phyloP scores from a whole-genome alignment of 2,329 filamentous ascomycete genomes.

The Monilinia fructicola region DNA sequence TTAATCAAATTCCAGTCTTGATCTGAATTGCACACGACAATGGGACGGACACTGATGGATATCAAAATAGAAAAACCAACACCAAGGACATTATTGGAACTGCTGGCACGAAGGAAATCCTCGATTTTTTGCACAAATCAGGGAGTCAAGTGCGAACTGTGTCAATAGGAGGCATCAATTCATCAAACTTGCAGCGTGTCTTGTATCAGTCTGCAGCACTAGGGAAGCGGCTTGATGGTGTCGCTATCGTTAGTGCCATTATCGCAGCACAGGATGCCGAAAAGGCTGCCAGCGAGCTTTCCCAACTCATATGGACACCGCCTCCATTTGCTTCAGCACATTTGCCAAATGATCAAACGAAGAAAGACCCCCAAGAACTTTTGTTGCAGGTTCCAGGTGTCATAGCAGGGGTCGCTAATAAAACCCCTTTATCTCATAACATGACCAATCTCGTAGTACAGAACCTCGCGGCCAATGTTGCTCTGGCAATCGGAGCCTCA shows the following conservation, averaged over 20 bases:
- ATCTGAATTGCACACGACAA: not conserved
- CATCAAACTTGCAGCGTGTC: constrained; percentile 70
- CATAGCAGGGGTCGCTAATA: constrained; percentile 59
- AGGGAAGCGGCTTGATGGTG: constrained; percentile 68
- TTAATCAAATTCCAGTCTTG: not conserved
- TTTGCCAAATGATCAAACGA: constrained; percentile 25
- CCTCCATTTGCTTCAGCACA: constrained; percentile 35
- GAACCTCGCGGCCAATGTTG: constrained; percentile 91
- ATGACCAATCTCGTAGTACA: constrained; percentile 98
- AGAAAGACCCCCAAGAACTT: constrained; percentile 33
- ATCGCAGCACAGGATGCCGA: constrained; percentile 69
- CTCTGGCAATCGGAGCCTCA: constrained; percentile 77
- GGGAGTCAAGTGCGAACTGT: constrained; percentile 59
- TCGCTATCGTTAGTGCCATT: constrained; percentile 88
- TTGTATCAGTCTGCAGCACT: constrained; percentile 62
- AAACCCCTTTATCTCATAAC: constrained; percentile 80
- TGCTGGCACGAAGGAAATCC: constrained; percentile 65
- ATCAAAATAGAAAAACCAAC: constrained; percentile 69
- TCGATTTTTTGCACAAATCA: constrained; percentile 53
- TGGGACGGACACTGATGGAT: not conserved
- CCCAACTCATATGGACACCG: constrained; percentile 49
- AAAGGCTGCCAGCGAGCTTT: constrained; percentile 59
- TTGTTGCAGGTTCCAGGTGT: constrained; percentile 42
- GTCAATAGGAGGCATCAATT: constrained; percentile 86
- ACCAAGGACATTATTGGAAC: constrained; percentile 80